phyloP scores from a whole-genome alignment of 106 monocot genomes.

The Acorus gramineus region DNA sequence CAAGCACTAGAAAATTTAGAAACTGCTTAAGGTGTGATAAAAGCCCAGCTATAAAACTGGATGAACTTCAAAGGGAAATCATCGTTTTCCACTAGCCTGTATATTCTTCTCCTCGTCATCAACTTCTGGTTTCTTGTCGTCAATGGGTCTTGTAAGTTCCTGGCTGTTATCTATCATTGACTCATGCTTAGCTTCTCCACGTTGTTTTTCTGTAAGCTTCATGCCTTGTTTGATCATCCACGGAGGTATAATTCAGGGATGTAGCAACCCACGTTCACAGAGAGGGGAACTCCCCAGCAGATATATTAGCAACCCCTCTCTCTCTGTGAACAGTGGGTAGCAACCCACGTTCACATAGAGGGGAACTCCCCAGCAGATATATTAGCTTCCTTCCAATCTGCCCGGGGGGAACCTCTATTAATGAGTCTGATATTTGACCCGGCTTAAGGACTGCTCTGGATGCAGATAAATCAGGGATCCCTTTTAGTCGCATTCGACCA shows the following conservation, averaged over 20 bases:
- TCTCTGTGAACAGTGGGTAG: too few species aligned
- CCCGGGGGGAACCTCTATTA: too few species aligned
- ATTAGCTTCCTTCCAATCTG: too few species aligned
- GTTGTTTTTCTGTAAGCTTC: conserved; percentile 78
- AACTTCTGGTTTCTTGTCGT: conserved; percentile 58
- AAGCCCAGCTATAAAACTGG: not conserved
- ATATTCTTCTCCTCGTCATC: conserved; percentile 59
- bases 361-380: too few species aligned
- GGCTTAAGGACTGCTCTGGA: too few species aligned
- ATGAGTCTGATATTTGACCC: too few species aligned
- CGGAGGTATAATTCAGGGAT: conserved; percentile 87
- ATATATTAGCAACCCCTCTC: too few species aligned
- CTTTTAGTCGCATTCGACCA: too few species aligned
- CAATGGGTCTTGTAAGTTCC: conserved; percentile 5
- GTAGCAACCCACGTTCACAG: too few species aligned
- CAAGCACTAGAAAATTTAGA: not conserved
- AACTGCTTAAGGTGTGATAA: not conserved
- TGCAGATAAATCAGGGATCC: too few species aligned
- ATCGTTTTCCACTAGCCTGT: conserved; percentile 32
- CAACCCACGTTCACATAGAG: too few species aligned
- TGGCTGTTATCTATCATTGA: conserved; percentile 9
- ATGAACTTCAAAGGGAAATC: not conserved
- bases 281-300: too few species aligned
- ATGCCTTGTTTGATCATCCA: conserved; percentile 96
- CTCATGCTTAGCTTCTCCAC: conserved; percentile 58